A percentile compares a stretch with the other conserved stretches of the same genome.
Evolutionary conservation across 192 early-diverging fungal genomes (phyloP).

Genomic region (Phlyctochytrium bullatum): DNA sequence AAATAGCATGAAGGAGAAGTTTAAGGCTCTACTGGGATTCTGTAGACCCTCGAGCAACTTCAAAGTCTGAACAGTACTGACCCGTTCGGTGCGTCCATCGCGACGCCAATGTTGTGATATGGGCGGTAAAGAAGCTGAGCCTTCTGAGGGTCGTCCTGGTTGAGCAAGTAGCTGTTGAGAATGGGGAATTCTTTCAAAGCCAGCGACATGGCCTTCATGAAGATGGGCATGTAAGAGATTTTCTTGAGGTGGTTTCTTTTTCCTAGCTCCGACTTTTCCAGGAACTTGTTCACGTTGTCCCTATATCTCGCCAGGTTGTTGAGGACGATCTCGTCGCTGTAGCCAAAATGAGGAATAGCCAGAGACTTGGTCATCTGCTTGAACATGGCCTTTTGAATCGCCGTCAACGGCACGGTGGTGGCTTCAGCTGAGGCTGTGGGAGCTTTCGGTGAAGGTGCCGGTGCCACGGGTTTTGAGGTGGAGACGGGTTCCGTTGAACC

Average conservation of each 20-base stretch:
- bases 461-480: slow-evolving; percentile 2
- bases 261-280: slow-evolving; percentile 40
- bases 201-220: slow-evolving; percentile 85
- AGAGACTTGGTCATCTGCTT: slow-evolving; percentile 91
- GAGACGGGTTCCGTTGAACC: background rate
- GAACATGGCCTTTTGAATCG: slow-evolving; percentile 96
- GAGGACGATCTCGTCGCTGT: slow-evolving; percentile 83
- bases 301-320: slow-evolving; percentile 68
- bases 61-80: slow-evolving; percentile 29
- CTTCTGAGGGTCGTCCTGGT: slow-evolving; percentile 23
- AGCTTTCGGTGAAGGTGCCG: slow-evolving; percentile 5
- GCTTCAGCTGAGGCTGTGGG: background rate
- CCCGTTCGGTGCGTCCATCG: slow-evolving; percentile 97
- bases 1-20: slow-evolving; percentile 10
- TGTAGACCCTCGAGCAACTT: background rate
- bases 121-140: slow-evolving; percentile 71
- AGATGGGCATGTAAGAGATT: slow-evolving; percentile 92
- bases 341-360: slow-evolving; percentile 91
- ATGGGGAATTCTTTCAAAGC: slow-evolving; percentile 83
- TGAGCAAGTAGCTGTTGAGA: slow-evolving; percentile 71
- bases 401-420: slow-evolving; percentile 56
- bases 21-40: background rate
- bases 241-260: slow-evolving; percentile 57
- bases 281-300: slow-evolving; percentile 59
- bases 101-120: slow-evolving; percentile 89